Evolutionary conservation across 129 eudicot species (phyloP).

Genomic region (Chrysanthemum makinoi): DNA sequence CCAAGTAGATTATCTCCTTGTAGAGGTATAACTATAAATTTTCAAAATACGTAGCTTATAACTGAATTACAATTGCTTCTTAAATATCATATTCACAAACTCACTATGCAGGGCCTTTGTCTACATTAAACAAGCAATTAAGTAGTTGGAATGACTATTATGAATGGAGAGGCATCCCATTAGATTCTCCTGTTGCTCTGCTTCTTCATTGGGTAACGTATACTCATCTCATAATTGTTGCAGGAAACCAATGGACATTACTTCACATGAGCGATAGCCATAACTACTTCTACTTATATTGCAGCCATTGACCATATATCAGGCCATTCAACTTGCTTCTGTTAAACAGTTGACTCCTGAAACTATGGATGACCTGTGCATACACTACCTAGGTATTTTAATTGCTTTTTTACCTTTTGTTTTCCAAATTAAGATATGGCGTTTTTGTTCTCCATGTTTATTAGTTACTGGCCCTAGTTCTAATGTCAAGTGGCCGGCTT

Average conservation of each 20-base stretch:
- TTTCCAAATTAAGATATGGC: conserved; percentile 18
- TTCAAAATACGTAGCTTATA: not conserved
- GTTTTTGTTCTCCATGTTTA: not conserved
- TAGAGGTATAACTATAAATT: conserved; percentile 41
- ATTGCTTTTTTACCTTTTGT: not conserved
- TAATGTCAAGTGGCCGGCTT: conserved; percentile 4
- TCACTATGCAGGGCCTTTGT: conserved; percentile 52
- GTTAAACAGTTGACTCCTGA: conserved; percentile 36
- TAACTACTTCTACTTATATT: conserved; percentile 23
- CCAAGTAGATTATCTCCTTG: conserved; percentile 71
- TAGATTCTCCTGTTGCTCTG: conserved; percentile 75
- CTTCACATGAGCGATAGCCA: not conserved
- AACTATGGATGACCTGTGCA: conserved; percentile 42
- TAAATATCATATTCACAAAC: conserved; percentile 4
- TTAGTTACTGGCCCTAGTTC: not conserved
- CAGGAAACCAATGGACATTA: not conserved
- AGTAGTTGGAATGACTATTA: conserved; percentile 75
- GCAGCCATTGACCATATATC: conserved; percentile 84
- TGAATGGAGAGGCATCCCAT: conserved; percentile 87
- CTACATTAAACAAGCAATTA: conserved; percentile 46
- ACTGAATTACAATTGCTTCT: not conserved
- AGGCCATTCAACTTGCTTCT: conserved; percentile 60
- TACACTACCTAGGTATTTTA: conserved; percentile 86
- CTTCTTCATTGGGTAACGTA: conserved; percentile 86
- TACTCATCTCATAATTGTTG: not conserved